A percentile compares a stretch with the other conserved stretches of the same genome.
Conservation (phyloP, 2,329 filamentous ascomycete genomes). For the Neocucurbitaria cava region DNA sequence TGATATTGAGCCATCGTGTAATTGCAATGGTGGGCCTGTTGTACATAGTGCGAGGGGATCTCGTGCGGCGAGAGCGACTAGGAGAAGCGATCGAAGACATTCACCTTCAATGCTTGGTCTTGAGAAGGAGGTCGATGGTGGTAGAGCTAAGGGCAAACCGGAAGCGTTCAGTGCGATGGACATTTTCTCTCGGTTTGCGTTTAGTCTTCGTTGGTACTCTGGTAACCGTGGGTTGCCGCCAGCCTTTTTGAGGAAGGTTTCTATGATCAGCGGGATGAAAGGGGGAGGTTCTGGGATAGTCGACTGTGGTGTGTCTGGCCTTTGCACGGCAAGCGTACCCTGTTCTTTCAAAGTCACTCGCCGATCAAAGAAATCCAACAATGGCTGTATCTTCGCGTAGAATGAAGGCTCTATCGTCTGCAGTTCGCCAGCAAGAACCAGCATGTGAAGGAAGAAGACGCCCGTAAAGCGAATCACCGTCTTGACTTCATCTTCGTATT, state of each 20-base stretch:
- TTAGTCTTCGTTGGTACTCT: slow-evolving; percentile 47
- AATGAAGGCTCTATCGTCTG: slow-evolving; percentile 13
- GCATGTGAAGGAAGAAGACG: slow-evolving; percentile 51
- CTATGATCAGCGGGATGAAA: slow-evolving; percentile 35
- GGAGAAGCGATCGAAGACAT: slow-evolving; percentile 51
- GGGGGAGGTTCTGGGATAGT: slow-evolving; percentile 7
- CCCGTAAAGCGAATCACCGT: slow-evolving; percentile 49
- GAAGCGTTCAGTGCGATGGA: slow-evolving; percentile 52
- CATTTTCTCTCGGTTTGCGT: slow-evolving; percentile 54
- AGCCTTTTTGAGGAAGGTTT: slow-evolving; percentile 51
- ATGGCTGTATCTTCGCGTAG: slow-evolving; percentile 25
- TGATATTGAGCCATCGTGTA: slow-evolving; percentile 42
- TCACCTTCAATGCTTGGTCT: slow-evolving; percentile 48
- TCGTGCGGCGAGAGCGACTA: slow-evolving; percentile 50
- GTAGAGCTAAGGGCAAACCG: slow-evolving; percentile 48
- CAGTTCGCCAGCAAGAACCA: slow-evolving; percentile 44
- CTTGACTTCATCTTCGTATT: slow-evolving; percentile 27
- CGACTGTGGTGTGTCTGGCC: slow-evolving; percentile 24
- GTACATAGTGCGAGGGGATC: slow-evolving; percentile 52
- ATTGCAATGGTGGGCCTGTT: slow-evolving; percentile 38
- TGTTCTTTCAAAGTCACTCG: slow-evolving; percentile 4
- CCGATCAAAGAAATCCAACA: slow-evolving; percentile 29
- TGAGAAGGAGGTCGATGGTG: slow-evolving; percentile 34
- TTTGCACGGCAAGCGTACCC: slow-evolving; percentile 15
- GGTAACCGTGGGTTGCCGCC: slow-evolving; percentile 53